phyloP scores from a whole-genome alignment of 352 stramenopile genomes.

The Elongisporangium anandrum region DNA sequence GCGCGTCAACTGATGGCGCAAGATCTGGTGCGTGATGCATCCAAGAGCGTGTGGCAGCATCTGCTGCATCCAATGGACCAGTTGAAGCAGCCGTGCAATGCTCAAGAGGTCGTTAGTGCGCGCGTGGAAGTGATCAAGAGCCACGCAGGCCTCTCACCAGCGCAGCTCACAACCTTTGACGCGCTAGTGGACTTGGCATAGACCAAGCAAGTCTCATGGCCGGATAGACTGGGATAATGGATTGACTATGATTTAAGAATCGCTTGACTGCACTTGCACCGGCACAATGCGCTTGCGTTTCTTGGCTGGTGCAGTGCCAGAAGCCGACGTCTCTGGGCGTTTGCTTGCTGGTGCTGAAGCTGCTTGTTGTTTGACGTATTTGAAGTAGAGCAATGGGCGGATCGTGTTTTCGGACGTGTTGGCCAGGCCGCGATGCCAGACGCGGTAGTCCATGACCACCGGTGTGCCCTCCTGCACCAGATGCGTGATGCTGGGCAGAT shows the following conservation, averaged over 20 bases:
- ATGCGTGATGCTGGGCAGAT: slow-evolving; percentile 49
- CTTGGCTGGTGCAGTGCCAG: slow-evolving; percentile 5
- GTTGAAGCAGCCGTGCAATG: neutral
- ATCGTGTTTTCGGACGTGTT: slow-evolving; percentile 41
- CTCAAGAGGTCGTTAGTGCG: neutral
- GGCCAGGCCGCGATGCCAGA: slow-evolving; percentile 64
- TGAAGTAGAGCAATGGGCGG: slow-evolving; percentile 69
- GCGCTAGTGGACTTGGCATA: neutral
- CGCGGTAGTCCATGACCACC: slow-evolving; percentile 73
- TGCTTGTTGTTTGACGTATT: slow-evolving; percentile 32
- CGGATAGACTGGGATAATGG: too few species aligned
- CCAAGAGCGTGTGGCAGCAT: slow-evolving; percentile 36
- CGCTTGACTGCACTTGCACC: slow-evolving; percentile 6
- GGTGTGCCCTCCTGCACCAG: slow-evolving; percentile 51
- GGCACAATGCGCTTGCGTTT: slow-evolving; percentile 38
- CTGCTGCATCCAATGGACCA: slow-evolving; percentile 26
- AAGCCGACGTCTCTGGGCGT: neutral
- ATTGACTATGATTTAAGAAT: neutral
- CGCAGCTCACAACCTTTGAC: slow-evolving; percentile 22
- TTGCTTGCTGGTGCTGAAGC: neutral
- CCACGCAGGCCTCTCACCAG: slow-evolving; percentile 22
- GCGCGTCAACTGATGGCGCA: slow-evolving; percentile 45
- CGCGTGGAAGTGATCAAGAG: slow-evolving; percentile 9
- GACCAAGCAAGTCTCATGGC: neutral
- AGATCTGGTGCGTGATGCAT: slow-evolving; percentile 25